Evolutionary conservation across 345 rosid species (phyloP), one percentile per base, ranked within the genome.

Genomic region (Eucalyptus marginata): DNA sequence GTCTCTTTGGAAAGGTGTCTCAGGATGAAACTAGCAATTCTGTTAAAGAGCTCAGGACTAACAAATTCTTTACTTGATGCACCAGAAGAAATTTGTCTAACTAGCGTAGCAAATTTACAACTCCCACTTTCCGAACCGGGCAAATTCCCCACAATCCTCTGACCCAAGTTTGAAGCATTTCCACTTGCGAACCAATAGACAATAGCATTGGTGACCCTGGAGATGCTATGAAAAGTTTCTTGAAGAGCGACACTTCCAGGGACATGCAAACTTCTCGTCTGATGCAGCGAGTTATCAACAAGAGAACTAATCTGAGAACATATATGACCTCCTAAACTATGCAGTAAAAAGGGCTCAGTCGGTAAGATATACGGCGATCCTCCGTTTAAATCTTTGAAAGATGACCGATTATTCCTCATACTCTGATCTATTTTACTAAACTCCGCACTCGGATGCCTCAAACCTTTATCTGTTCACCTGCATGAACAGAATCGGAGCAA

Each of bases 131-230:
- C 89, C 59, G 89, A 92, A 86, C 88, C 87, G 62, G 54, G 80
- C 86, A 89, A 94, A 87, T 89, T 90, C 66, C 92, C 93, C 33
- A 92, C 89, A 80, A 94, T 88, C 66, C 92, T 91, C 79, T 89
- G 91, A 40, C 91, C 89, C 91, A 93, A 88, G 91, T 92, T 92
- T n/a, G 95, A 95, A 91, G 91, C 90, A 9, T 93, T 90, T 56
- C 92, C 87, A 88, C 94, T 88, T 27, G 95, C 89, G 86, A 95
- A 93, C 96, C 91, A 95, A 89, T 92, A 92, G 88, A 95, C 89
- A 86, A 95, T 87, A 87, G 96, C 91, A 89, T 94, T 94, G 0
- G 97, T 93, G 90, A 95, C 91, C 90, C 95, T 96, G 9, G 98
- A 94, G 86, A 96, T 84, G 89, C 96, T 89, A 80, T 88, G 92